phyloP scores from a whole-genome alignment of 2,329 filamentous ascomycete species.

The Aspergillus sp. region DNA sequence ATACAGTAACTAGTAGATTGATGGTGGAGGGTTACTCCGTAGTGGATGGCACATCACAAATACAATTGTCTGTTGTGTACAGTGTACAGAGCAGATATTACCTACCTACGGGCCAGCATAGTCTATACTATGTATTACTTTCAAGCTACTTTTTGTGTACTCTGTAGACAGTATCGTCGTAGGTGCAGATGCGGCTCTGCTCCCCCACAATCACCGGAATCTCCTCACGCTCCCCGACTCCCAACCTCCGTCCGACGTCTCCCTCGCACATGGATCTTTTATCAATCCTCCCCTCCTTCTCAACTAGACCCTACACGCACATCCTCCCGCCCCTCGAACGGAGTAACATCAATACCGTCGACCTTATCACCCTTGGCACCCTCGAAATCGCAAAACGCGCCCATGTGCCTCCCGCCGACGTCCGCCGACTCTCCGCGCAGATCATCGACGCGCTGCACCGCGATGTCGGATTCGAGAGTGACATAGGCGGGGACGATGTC shows the following conservation, averaged over 20 bases:
- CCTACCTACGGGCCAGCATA: no score
- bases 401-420: conserved; percentile 68
- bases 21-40: no score
- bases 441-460: conserved; percentile 59
- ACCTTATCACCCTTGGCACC: conserved; percentile 76
- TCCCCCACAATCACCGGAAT: neutral
- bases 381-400: conserved; percentile 79
- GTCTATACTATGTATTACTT: no score
- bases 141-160: neutral
- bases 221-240: conserved; percentile 7
- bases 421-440: conserved; percentile 63
- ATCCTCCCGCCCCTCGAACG: conserved; percentile 74
- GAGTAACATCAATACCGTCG: conserved; percentile 66
- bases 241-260: conserved; percentile 2
- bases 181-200: neutral
- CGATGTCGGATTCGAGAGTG: conserved; percentile 44
- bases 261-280: conserved; percentile 58
- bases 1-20: no score
- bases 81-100: no score
- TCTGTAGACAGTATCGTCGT: neutral
- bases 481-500: conserved; percentile 40
- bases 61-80: no score
- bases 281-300: conserved; percentile 72
- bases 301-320: conserved; percentile 59
- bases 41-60: no score